phyloP scores from a whole-genome alignment of 441 rosid genomes.

The Pelargonium citronellum region DNA sequence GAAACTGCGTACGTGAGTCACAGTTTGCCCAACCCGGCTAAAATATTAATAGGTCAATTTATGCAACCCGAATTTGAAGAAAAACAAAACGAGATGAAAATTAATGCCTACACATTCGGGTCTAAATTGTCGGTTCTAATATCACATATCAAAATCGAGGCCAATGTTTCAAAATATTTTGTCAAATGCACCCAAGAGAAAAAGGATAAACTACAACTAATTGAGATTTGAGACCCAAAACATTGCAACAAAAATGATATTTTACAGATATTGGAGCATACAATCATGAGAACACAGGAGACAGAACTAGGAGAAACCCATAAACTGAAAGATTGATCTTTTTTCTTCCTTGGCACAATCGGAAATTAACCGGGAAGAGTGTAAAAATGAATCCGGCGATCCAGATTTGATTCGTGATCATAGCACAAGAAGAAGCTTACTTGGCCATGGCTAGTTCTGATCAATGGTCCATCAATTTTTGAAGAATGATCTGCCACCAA shows the following conservation, averaged over 20 bases:
- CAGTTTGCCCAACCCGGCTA: no score
- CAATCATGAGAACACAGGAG: neutral
- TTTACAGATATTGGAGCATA: neutral
- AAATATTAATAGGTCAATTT: no score
- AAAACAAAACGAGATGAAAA: no score
- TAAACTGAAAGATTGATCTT: neutral
- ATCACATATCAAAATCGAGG: no score
- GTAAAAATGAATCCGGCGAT: neutral
- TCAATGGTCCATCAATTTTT: constrained; percentile 33
- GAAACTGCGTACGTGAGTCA: no score
- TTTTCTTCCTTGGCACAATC: neutral
- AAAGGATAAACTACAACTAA: neutral
- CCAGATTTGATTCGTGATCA: neutral
- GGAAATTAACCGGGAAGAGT: no score
- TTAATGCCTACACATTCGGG: no score
- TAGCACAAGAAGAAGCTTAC: neutral
- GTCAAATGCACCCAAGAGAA: no score
- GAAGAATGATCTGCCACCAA: neutral
- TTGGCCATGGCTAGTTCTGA: neutral
- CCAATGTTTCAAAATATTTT: no score
- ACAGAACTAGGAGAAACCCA: neutral
- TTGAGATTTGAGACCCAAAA: neutral
- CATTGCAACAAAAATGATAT: no score
- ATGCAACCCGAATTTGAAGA: no score
- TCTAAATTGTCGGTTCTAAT: no score